Percentiles rank a stretch among this genome's conserved stretches.
phyloP scores from a whole-genome alignment of 345 rosid species.

The Eucalyptus marginata region DNA sequence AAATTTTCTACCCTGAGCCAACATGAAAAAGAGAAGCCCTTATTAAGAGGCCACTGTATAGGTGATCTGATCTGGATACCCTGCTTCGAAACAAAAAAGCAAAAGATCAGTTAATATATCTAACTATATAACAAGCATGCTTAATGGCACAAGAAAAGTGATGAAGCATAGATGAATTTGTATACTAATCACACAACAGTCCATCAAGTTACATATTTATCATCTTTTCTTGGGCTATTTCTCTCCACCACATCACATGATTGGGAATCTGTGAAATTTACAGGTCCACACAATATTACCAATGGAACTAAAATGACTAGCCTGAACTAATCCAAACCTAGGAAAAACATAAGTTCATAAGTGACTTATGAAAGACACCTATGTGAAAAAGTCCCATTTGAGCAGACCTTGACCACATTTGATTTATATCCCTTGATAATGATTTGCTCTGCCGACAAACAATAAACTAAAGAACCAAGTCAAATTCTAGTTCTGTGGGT shows the following conservation, averaged over 20 bases:
- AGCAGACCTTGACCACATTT: background rate
- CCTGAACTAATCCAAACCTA: background rate
- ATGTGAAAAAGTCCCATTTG: background rate
- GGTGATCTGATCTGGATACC: constrained; percentile 80
- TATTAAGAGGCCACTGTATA: constrained; percentile 82
- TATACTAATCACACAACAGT: background rate
- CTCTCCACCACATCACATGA: background rate
- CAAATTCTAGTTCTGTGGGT: background rate
- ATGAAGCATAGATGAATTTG: background rate
- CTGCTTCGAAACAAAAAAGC: constrained; percentile 18
- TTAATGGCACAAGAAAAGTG: background rate
- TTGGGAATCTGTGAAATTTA: background rate
- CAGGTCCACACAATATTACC: background rate
- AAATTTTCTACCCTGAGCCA: constrained; percentile 94
- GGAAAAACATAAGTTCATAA: background rate
- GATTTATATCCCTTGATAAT: background rate
- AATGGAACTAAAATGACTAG: background rate
- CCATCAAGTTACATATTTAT: background rate
- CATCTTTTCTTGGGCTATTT: background rate
- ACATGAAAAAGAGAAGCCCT: constrained; percentile 92
- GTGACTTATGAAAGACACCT: background rate
- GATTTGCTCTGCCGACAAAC: background rate
- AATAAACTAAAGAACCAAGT: background rate
- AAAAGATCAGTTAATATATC: background rate
- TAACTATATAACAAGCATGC: background rate